Conservation (phyloP, 208 protist genomes). For the Novymonas esmeraldas region DNA sequence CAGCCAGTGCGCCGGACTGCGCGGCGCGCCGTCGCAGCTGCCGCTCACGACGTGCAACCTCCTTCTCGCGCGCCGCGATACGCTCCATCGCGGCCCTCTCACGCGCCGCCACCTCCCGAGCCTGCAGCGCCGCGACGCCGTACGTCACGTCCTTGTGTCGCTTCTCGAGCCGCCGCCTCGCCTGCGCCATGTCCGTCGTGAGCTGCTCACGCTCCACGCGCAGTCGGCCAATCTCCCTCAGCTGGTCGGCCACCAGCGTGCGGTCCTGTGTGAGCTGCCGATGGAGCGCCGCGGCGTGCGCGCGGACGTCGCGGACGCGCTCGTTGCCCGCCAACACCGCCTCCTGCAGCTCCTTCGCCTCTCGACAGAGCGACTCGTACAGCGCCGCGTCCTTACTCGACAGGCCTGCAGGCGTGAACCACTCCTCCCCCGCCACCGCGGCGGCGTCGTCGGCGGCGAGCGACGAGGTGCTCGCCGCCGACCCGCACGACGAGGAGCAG, state of each 20-base stretch:
- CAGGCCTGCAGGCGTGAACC: conserved; percentile 35
- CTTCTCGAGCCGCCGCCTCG: conserved; percentile 46
- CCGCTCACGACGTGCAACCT: conserved; percentile 38
- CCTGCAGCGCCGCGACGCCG: conserved; percentile 57
- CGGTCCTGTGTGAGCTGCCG: conserved; percentile 69
- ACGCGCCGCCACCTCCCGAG: conserved; percentile 38
- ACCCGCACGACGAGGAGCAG: conserved; percentile 12
- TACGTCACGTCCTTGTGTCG: conserved; percentile 76
- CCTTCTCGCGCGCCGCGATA: conserved; percentile 48
- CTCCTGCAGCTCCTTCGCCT: conserved; percentile 49
- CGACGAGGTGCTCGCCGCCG: conserved; percentile 4
- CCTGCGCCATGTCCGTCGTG: conserved; percentile 16
- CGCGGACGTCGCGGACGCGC: conserved; percentile 39
- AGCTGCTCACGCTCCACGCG: conserved; percentile 41
- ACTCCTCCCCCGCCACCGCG: conserved; percentile 8
- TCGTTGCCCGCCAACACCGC: conserved; percentile 49
- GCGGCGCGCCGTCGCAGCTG: conserved; percentile 26
- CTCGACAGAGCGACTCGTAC: conserved; percentile 49
- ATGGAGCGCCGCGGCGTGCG: conserved; percentile 29
- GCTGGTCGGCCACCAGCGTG: conserved; percentile 65
- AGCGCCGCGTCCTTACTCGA: conserved; percentile 6
- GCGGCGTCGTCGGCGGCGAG: not conserved
- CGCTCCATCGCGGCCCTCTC: conserved; percentile 39
- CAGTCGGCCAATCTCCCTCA: conserved; percentile 46
- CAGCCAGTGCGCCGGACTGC: conserved; percentile 21